A percentile compares a stretch with the other conserved stretches of the same genome.
Evolutionary conservation across 2,329 filamentous ascomycete species (phyloP).

Genomic region (Colletotrichum sojae): DNA sequence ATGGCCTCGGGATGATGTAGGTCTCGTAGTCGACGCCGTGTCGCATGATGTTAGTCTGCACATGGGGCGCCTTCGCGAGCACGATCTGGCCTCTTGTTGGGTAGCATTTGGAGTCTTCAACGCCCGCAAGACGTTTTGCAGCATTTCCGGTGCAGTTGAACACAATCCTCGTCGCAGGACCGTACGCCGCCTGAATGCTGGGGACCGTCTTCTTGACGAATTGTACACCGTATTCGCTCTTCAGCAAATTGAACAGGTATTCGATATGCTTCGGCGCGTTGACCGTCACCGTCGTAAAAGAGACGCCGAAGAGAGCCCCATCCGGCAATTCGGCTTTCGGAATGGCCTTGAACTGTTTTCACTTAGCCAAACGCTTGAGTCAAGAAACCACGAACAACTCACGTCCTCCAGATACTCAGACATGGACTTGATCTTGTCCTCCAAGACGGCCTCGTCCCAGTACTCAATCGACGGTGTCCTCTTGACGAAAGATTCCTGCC

Average conservation of each 20-base stretch:
- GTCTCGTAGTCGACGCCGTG: conserved; percentile 57
- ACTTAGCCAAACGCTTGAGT: no score
- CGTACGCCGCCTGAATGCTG: conserved; percentile 47
- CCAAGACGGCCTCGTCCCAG: conserved; percentile 56
- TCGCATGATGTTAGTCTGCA: conserved; percentile 55
- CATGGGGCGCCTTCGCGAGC: conserved; percentile 50
- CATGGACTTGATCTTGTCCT: conserved; percentile 57
- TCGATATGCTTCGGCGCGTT: conserved; percentile 56
- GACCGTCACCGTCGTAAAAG: conserved; percentile 55
- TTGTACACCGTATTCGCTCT: conserved; percentile 48
- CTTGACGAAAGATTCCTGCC: conserved; percentile 51
- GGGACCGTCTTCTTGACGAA: conserved; percentile 50
- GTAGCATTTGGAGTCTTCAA: conserved; percentile 55
- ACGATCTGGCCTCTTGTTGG: conserved; percentile 58
- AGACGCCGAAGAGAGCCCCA: conserved; percentile 51
- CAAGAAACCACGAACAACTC: conserved; percentile 24
- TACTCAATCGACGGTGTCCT: conserved; percentile 56
- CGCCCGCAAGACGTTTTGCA: conserved; percentile 51
- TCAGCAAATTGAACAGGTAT: conserved; percentile 47
- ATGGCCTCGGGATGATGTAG: conserved; percentile 56
- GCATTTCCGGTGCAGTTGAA: conserved; percentile 55
- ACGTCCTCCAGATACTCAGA: conserved; percentile 58
- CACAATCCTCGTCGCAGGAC: conserved; percentile 47
- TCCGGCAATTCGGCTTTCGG: conserved; percentile 47
- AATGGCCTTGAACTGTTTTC: conserved; percentile 49